Conservation (phyloP, 2,329 filamentous ascomycete genomes). For the Aspergillus ochraceus region DNA sequence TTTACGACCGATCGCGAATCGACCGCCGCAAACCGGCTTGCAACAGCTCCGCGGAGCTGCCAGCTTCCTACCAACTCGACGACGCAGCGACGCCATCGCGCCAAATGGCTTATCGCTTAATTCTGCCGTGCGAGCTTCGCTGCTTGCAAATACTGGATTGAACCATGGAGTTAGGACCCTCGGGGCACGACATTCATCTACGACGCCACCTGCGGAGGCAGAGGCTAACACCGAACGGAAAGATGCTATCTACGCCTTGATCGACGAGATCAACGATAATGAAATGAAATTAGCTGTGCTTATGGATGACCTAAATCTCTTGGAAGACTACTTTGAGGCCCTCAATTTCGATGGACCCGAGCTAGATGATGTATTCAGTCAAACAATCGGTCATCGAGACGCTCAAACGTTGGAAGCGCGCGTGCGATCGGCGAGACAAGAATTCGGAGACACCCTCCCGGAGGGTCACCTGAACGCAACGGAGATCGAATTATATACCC, state of each 20-base stretch:
- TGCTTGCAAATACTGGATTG: not conserved
- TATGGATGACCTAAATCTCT: constrained; percentile 35
- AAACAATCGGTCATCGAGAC: constrained; percentile 33
- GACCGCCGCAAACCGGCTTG: constrained; percentile 19
- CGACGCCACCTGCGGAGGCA: constrained; percentile 17
- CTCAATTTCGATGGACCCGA: constrained; percentile 26
- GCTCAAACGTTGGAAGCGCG: constrained; percentile 33
- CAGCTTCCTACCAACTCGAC: constrained; percentile 16
- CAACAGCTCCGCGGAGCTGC: constrained; percentile 28
- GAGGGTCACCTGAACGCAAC: constrained; percentile 66
- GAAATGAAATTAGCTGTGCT: constrained; percentile 36
- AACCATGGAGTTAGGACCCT: constrained; percentile 9
- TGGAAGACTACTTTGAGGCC: constrained; percentile 27
- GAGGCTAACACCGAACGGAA: constrained; percentile 22
- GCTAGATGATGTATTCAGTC: constrained; percentile 28
- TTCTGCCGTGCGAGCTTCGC: not conserved
- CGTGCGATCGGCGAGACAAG: constrained; percentile 70
- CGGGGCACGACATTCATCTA: constrained; percentile 25
- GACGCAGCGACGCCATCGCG: constrained; percentile 15
- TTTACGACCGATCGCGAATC: constrained; percentile 23
- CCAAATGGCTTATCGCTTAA: constrained; percentile 8
- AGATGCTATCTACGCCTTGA: constrained; percentile 34
- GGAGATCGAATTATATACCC: constrained; percentile 74
- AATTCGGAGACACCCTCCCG: constrained; percentile 76
- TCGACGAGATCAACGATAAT: constrained; percentile 39